A percentile compares a stretch with the other conserved stretches of the same genome.
Conservation (phyloP, 2,329 filamentous ascomycete genomes). For the Ascochyta fabae region DNA sequence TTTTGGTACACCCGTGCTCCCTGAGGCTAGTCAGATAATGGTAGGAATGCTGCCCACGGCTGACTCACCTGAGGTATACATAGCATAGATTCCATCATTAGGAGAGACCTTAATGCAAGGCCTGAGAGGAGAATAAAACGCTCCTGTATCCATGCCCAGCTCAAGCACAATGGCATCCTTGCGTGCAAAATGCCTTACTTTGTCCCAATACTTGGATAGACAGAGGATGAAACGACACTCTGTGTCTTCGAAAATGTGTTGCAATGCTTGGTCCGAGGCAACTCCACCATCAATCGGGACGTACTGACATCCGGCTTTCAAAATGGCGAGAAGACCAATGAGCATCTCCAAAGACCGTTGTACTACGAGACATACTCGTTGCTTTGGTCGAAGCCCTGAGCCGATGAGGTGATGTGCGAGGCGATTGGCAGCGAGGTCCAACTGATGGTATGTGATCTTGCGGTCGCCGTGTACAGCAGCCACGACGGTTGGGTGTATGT, state of each 20-base stretch:
- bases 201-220: conserved; percentile 46
- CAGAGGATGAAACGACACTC: conserved; percentile 57
- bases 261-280: conserved; percentile 46
- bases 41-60: too few species aligned
- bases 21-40: conserved; percentile 16
- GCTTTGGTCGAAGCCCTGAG: conserved; percentile 40
- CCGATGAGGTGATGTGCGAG: conserved; percentile 42
- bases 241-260: conserved; percentile 59
- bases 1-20: conserved; percentile 64
- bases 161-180: conserved; percentile 28
- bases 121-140: conserved; percentile 28
- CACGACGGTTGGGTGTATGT: conserved; percentile 27
- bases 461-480: conserved; percentile 32
- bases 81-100: conserved; percentile 46
- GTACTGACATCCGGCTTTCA: conserved; percentile 67
- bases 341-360: conserved; percentile 64
- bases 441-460: conserved; percentile 38
- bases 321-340: conserved; percentile 62
- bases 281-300: conserved; percentile 64
- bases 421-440: conserved; percentile 41
- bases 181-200: conserved; percentile 28
- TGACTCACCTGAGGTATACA: conserved; percentile 59
- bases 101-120: conserved; percentile 26
- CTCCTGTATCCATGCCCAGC: conserved; percentile 31
- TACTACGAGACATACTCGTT: conserved; percentile 61